Base-by-base conservation (phyloP, 805 yeast genomes). In the Nakazawaea wickerhamii region DNA sequence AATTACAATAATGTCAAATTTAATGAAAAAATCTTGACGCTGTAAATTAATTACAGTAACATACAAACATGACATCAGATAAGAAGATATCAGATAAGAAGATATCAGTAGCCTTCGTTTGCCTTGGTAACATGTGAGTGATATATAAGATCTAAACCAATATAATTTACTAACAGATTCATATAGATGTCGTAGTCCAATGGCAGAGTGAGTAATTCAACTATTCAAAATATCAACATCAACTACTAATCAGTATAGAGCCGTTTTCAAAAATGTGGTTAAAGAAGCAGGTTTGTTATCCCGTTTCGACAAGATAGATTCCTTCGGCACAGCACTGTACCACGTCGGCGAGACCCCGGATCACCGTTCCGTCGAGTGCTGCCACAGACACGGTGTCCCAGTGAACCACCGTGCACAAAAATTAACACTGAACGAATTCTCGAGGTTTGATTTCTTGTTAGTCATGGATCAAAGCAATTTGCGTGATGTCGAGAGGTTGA, bases 271-370 rank as follows among this genome's bases (percentile, higher is more conserved):
- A 37, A 78, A 85, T 45, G 65, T 67, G 13, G 95, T 86, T 8
- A 59, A 75, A 33, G 58, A 75, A 34, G 59, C 63, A 17, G 81
- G 81, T 0, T 59, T 67, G 22, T 55, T 47, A 26, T 61, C 57
- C 14, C 56, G 56, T n/a, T 75, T 89, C 47, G 57, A 64, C 0
- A 57, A 57, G 14, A 81, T 88, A 25, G 96, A 90, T 55, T 88
- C 96, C 0, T 90, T 81, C 61, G 98, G 97, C 13, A 88, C 97
- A 0, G 79, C 85, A 8, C 84, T 82, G 1, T 91, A 80, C 66
- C 97, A 90, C 55, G 63, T 71, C 33, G 98, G 97, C 1, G 89
- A 85, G 30, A 50, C 65, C 1, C 96, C 98, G 0, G 98, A 91
- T 61, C 55, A 73, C 14, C 68, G 98, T 45, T 79, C 95, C 1